phyloP scores from a whole-genome alignment of 169 alveolate species.

The Eimeria tenella region DNA sequence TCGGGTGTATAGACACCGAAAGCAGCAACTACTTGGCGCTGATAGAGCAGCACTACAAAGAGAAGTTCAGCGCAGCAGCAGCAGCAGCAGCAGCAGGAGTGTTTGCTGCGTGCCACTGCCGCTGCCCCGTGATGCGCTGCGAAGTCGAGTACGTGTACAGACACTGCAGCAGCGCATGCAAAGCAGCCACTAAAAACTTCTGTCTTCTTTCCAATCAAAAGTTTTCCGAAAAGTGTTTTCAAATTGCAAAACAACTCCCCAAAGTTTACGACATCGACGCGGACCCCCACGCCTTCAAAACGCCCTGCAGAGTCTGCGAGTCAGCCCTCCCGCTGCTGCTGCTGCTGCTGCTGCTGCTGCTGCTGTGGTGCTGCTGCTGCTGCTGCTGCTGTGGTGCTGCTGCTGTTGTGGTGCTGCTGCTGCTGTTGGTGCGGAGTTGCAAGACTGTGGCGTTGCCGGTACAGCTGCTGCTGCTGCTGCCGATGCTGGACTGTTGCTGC shows the following conservation, averaged over 20 bases:
- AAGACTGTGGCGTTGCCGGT: too few species aligned
- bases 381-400: too few species aligned
- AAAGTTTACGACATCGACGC: slow-evolving; percentile 15
- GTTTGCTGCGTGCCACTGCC: slow-evolving; percentile 71
- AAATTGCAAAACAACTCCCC: slow-evolving; percentile 33
- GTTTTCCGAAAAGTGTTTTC: slow-evolving; percentile 19
- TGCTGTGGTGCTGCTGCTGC: too few species aligned
- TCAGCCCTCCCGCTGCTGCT: neutral
- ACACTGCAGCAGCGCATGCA: slow-evolving; percentile 13
- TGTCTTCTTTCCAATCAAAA: slow-evolving; percentile 33
- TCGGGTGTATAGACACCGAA: slow-evolving; percentile 51
- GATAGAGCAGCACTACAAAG: slow-evolving; percentile 49
- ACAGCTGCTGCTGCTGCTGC: too few species aligned
- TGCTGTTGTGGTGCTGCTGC: too few species aligned
- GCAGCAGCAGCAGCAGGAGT: slow-evolving; percentile 56
- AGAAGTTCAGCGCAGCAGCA: neutral
- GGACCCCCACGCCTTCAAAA: slow-evolving; percentile 53
- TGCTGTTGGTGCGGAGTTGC: too few species aligned
- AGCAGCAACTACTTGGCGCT: neutral
- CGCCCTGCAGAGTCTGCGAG: slow-evolving; percentile 56
- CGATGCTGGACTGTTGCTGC: too few species aligned
- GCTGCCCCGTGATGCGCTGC: slow-evolving; percentile 71
- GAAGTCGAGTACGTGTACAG: slow-evolving; percentile 38
- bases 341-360: slow-evolving; percentile 5
- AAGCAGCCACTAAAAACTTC: slow-evolving; percentile 27